Evolutionary conservation across 2,329 filamentous ascomycete genomes (phyloP).

Genomic region (Davidsoniella neocaledoniae): DNA sequence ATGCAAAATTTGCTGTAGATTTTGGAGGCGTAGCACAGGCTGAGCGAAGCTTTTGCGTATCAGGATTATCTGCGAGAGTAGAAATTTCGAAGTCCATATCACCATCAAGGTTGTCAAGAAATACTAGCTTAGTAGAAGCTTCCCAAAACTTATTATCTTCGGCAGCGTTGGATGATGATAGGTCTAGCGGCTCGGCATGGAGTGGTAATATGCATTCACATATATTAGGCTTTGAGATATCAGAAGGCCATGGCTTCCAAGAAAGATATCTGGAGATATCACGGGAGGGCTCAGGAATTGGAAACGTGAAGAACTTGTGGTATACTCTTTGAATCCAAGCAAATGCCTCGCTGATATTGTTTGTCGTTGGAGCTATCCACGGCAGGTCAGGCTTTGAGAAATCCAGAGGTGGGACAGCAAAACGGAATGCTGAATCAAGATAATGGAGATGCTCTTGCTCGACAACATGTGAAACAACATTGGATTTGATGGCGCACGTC

Average conservation of each 20-base stretch:
- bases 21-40: too few relatives aligned
- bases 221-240: neutral
- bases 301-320: neutral
- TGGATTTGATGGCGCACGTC: neutral
- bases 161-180: too few relatives aligned
- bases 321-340: neutral
- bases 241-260: slow-evolving; percentile 3
- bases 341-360: neutral
- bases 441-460: slow-evolving; percentile 19
- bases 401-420: slow-evolving; percentile 18
- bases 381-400: slow-evolving; percentile 16
- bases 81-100: too few relatives aligned
- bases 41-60: too few relatives aligned
- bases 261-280: neutral
- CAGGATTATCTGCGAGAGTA: too few relatives aligned
- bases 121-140: too few relatives aligned
- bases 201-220: neutral
- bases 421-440: slow-evolving; percentile 16
- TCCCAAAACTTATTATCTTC: too few relatives aligned
- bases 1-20: too few relatives aligned
- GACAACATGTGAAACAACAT: slow-evolving; percentile 1
- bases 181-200: too few relatives aligned
- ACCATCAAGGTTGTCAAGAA: too few relatives aligned
- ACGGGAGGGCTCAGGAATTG: too few relatives aligned
- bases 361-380: slow-evolving; percentile 14